Evolutionary conservation across 208 protist genomes (phyloP), one percentile per base, ranked within the genome.

Genomic region (Perkinsela sp.): DNA sequence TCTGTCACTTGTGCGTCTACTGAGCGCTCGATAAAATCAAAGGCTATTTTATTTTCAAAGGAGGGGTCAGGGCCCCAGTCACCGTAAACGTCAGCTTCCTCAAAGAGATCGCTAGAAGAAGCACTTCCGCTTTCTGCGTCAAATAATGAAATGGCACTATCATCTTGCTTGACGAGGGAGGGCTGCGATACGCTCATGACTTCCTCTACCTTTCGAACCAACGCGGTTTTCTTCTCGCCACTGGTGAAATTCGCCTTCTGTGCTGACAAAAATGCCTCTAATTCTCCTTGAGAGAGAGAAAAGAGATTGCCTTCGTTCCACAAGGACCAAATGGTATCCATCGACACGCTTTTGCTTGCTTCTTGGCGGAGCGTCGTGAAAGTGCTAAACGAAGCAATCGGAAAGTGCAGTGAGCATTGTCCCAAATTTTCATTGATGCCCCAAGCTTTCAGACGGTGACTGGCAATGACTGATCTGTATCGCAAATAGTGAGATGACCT

Each of bases 271-370:
- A 85, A 92, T 71, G 77, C 84, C 29, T 70, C 67, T 0, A 92
- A 80, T 77, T 92, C 83, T 13, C 75, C 75, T 28, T 78, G 75
- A 15, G 86, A 88, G 67, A 92, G 81, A 29, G 84, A 92, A 72
- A 90, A 92, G 72, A 92, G 79, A 75, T 92, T 92, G 48, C 86
- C 86, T 69, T 92, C 86, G 71, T 92, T 92, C 86, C 86, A 92
- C 67, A 92, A 75, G 0, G 82, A 80, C 86, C 86, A 92, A 29
- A 92, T 80, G 16, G 85, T 79, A 67, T 82, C 82, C 32, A 78
- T 79, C 1, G 80, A 89, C 72, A 92, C 82, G 74, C 13, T n/a
- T 6, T 22, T 57, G 40, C 40, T 57, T 57, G 6, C 40, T 57
- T 57, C 40, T n/a, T n/a, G n/a, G n/a, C n/a, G n/a, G n/a, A n/a